A percentile compares a stretch with the other conserved stretches of the same genome.
Evolutionary conservation across 2,329 filamentous ascomycete species (phyloP).

Genomic region (Cercospora beticola): DNA sequence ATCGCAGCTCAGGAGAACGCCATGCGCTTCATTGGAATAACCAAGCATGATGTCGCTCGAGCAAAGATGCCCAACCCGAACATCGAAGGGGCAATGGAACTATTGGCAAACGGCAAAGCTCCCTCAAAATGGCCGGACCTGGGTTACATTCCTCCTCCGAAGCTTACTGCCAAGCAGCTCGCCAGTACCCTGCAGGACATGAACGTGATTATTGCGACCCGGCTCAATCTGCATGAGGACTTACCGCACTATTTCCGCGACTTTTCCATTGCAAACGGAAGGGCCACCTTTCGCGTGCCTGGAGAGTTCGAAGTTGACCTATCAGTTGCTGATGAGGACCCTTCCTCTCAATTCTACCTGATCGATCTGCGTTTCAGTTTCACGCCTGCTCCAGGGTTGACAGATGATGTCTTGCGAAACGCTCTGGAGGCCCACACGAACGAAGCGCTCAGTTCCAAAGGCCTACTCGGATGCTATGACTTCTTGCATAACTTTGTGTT

Average conservation of each 20-base stretch:
- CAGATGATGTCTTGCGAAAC: constrained; percentile 60
- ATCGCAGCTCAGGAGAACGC: constrained; percentile 40
- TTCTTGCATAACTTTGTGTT: constrained; percentile 84
- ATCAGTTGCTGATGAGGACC: constrained; percentile 82
- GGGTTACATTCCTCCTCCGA: constrained; percentile 72
- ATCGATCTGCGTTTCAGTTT: constrained; percentile 88
- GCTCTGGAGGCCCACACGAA: constrained; percentile 74
- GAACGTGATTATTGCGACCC: constrained; percentile 77
- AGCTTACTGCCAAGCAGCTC: constrained; percentile 69
- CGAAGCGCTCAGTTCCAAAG: constrained; percentile 64
- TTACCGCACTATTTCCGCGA: constrained; percentile 75
- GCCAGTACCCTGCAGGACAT: constrained; percentile 74
- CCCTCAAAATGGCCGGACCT: constrained; percentile 74
- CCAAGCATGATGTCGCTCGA: constrained; percentile 70
- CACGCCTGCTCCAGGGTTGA: constrained; percentile 62
- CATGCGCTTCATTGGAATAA: constrained; percentile 42
- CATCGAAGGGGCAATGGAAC: constrained; percentile 81
- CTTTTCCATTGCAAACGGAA: constrained; percentile 79
- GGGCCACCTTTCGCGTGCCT: constrained; percentile 80
- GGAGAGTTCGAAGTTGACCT: constrained; percentile 92
- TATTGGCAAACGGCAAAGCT: constrained; percentile 75
- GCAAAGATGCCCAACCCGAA: constrained; percentile 87
- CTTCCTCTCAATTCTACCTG: constrained; percentile 84
- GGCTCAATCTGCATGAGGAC: constrained; percentile 80
- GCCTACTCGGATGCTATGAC: constrained; percentile 77